Evolutionary conservation across 2,329 filamentous ascomycete genomes (phyloP), one percentile per base, ranked within the genome.

Genomic region (Arthrobotrys musiformis): DNA sequence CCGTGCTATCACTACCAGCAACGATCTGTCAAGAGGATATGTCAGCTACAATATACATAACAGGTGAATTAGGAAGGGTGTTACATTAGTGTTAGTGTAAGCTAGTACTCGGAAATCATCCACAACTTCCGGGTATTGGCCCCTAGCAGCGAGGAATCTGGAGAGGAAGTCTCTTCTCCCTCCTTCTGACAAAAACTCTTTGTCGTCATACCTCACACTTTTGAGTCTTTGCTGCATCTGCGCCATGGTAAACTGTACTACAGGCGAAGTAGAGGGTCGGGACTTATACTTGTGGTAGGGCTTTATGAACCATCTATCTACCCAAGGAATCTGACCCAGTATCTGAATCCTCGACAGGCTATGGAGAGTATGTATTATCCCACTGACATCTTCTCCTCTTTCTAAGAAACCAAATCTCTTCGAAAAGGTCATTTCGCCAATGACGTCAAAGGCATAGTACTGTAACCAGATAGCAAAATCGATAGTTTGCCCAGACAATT

Each of bases 1-100:
- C 84, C 1, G 84, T 85, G 3, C 84, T 85, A 63, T 84, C 83
- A 44, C 81, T 82, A 4, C 84, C 84, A 5, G 84, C 83, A 63
- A 82, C 81, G 22, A 77, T 78, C 64, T 56, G 75, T 67, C 4
- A 15, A 40, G 8, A 2, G 17, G 80, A 70, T 19, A 19, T 7
- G 60, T 40, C 15, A 58, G 13, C 44, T 6, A 5, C 7, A 17
- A 19, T 6, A 7, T 17, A 6, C 40, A 42, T 5, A 9, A 33
- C 4, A 33, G 9, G 15, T 42, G 4, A 5, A 7, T 2, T 48
- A 13, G 19, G 11, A 48, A 24, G 9, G 19, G 8, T 67, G 79
- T 35, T 78, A 79, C 58, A 62, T 77, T 77, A 2, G 73, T 70
- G 28, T 64, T 70, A 2, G 73, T 77, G 19, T 70, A 70, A 1